Percentiles rank a stretch among this genome's conserved stretches.
phyloP scores from a whole-genome alignment of 2,329 filamentous ascomycete genomes.

The Mollisiaceae sp. region DNA sequence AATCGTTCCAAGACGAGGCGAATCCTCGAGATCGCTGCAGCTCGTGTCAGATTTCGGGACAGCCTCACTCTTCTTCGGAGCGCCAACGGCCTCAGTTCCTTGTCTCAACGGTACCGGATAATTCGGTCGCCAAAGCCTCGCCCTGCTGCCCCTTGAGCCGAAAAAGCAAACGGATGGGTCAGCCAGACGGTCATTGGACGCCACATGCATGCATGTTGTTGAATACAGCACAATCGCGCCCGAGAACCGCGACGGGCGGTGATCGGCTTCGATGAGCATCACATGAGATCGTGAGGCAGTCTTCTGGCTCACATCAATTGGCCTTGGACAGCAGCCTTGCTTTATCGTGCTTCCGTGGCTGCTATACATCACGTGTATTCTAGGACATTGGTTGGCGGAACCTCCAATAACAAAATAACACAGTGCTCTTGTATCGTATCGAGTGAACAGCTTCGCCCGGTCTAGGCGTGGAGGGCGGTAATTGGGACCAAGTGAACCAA shows the following conservation, averaged over 20 bases:
- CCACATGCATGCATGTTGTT: slow-evolving; percentile 3
- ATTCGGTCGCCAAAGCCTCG: neutral
- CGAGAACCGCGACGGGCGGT: slow-evolving; percentile 3
- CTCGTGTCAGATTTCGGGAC: neutral
- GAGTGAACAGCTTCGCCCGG: neutral
- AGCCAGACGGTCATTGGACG: neutral
- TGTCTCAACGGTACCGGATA: neutral
- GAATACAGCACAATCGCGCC: neutral
- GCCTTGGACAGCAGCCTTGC: slow-evolving; percentile 2
- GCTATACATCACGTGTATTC: neutral
- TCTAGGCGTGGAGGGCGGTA: slow-evolving; percentile 1
- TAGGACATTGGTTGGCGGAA: neutral
- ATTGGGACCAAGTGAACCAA: slow-evolving; percentile 8
- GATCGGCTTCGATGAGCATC: neutral
- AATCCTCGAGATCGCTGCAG: neutral
- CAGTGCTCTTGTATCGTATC: neutral
- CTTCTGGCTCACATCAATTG: slow-evolving; percentile 1
- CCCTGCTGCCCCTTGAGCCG: neutral
- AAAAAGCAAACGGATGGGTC: slow-evolving; percentile 7
- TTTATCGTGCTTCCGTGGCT: neutral
- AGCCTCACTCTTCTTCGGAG: neutral
- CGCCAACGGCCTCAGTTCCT: neutral
- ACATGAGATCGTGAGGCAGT: neutral
- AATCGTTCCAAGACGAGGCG: slow-evolving; percentile 2
- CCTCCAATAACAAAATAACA: slow-evolving; percentile 8